Evolutionary conservation across 1,284 basidiomycete genomes (phyloP), one percentile per base, ranked within the genome.

Genomic region (Schizophyllum amplum): DNA sequence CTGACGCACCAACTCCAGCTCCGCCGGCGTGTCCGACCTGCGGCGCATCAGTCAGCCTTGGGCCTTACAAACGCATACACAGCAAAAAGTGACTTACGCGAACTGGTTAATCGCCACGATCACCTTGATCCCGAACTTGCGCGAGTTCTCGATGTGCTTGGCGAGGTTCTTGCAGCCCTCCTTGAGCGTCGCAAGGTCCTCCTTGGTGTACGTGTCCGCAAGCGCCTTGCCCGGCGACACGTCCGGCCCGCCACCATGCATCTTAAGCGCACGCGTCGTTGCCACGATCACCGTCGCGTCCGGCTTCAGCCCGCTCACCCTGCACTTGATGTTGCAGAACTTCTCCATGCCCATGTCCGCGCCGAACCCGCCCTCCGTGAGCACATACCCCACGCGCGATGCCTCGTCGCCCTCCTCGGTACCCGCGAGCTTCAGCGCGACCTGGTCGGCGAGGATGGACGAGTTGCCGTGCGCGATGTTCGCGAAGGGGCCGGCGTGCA

Each of bases 381-480:
- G 86, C 59, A 99, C 97, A 67, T 98, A 99, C 42, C 96, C 96
- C 50, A 88, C 85, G 58, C 87, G 84, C 57, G 89, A 86, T 9
- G 84, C 65, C 1, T 83, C 75, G 67, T 98, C 96, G 55, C 94
- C 95, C 64, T 90, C 82, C 72, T 99, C 96, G n/a, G 88, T 88
- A 64, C 96, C 96, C 6, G 94, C 97, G 46, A 99, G 86, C 76
- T 99, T 99, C 66, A 99, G 82, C 47, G 96, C 96, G 57, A 99
- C 87, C 54, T 90, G 87, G 71, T 99, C 96, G 24, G 96, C 96
- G 53, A 99, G 83, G 72, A 99, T 98, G 51, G 95, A 98, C 15
- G 95, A 98, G 78, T 99, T 99, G 59, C 96, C 96, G 71, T 99
- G 96, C 2, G 96, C 96, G 67, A 99, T 99, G 79, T 99, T 99